These are phyloP conservation scores for Cyberlindnera maritima DNA, from an alignment of 805 yeast genomes.

Conservation along the genomic window DNA sequence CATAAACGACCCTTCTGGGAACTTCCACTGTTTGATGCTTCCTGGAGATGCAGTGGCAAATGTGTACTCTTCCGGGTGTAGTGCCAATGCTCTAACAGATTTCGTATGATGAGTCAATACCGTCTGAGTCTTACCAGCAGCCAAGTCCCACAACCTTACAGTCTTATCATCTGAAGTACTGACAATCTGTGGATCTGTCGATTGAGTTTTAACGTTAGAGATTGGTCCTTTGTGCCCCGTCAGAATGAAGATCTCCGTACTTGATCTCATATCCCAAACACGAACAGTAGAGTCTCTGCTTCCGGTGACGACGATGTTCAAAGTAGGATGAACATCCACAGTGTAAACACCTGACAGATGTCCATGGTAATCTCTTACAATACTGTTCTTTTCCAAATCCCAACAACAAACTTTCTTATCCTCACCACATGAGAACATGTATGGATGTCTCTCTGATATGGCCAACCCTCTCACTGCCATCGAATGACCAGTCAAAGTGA, in stretches of 20 bases:
- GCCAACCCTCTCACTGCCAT: constrained; percentile 82
- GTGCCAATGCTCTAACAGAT: constrained; percentile 68
- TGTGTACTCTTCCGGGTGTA: constrained; percentile 69
- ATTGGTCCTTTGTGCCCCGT: constrained; percentile 81
- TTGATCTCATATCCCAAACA: constrained; percentile 91
- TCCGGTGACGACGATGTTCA: constrained; percentile 81
- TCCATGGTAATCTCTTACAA: constrained; percentile 88
- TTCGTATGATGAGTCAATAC: constrained; percentile 84
- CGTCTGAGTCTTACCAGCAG: constrained; percentile 69
- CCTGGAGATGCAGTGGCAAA: constrained; percentile 80
- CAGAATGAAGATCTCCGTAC: constrained; percentile 69
- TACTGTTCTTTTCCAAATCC: constrained; percentile 87
- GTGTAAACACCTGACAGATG: constrained; percentile 89
- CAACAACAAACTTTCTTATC: constrained; percentile 92
- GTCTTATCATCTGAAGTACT: constrained; percentile 85
- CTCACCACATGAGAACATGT: constrained; percentile 88
- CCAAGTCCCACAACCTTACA: constrained; percentile 84
- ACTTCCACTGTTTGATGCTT: constrained; percentile 78
- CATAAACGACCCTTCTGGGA: constrained; percentile 73
- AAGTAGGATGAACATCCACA: constrained; percentile 80
- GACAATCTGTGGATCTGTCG: constrained; percentile 81
- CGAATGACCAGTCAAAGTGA: constrained; percentile 85
- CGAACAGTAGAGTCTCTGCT: constrained; percentile 85
- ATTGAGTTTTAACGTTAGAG: constrained; percentile 62
- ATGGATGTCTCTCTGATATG: constrained; percentile 76